Evolutionary conservation across 148 eudicot species (phyloP).

Genomic region (Diospyros lotus): DNA sequence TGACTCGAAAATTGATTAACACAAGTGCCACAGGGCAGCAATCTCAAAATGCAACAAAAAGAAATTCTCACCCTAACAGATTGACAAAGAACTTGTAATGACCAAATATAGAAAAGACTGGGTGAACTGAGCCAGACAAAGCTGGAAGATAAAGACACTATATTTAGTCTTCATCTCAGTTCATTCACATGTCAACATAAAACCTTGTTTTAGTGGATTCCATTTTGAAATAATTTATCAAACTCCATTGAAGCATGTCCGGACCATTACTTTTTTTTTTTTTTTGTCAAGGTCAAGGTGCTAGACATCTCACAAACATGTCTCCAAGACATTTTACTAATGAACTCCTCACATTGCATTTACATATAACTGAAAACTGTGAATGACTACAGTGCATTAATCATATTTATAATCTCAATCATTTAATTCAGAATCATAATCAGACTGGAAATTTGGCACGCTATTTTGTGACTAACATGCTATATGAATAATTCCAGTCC

Average conservation of each 20-base stretch:
- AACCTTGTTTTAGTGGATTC: not conserved
- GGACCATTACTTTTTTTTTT: no score
- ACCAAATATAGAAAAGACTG: not conserved
- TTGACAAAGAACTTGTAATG: not conserved
- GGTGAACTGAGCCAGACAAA: not conserved
- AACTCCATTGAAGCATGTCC: not conserved
- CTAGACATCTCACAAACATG: not conserved
- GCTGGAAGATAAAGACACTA: not conserved
- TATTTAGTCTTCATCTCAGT: not conserved
- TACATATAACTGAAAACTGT: no score
- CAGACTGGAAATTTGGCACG: no score
- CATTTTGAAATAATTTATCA: constrained; percentile 1
- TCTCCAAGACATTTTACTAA: not conserved
- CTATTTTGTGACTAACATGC: no score
- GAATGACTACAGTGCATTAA: no score
- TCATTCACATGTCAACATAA: not conserved
- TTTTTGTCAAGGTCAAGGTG: not conserved
- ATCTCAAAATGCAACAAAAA: not conserved
- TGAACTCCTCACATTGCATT: no score
- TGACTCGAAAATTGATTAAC: constrained; percentile 2
- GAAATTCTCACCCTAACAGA: not conserved
- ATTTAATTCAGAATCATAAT: no score
- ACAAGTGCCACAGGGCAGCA: not conserved
- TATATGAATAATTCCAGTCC: no score
- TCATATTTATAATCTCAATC: no score